Conservation (phyloP, 306 rosid genomes). For the Cicer arietinum region DNA sequence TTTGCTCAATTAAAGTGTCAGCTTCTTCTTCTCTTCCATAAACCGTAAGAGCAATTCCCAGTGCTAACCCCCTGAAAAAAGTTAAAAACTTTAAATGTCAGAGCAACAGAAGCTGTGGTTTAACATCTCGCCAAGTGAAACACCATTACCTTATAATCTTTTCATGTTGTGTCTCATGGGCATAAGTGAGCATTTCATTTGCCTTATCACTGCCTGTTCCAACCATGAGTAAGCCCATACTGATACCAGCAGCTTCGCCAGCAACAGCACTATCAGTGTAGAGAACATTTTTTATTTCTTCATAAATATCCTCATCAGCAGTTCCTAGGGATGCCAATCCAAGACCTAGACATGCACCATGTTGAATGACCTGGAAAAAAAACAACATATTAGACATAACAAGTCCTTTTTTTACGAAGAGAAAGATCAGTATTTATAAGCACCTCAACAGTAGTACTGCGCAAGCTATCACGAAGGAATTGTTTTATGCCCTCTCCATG, state of each 20-base stretch:
- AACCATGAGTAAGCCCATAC: conserved; percentile 98
- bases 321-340: conserved; percentile 96
- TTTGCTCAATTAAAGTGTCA: conserved; percentile 93
- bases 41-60: conserved; percentile 96
- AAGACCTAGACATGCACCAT: conserved; percentile 99
- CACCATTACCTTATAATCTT: conserved; percentile 77
- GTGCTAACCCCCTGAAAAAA: conserved; percentile 79
- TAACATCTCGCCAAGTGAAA: conserved; percentile 22
- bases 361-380: conserved; percentile 83
- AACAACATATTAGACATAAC: conserved; percentile 39
- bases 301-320: conserved; percentile 90
- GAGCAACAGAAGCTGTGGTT: conserved; percentile 34
- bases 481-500: conserved; percentile 98
- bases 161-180: conserved; percentile 97
- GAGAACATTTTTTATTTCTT: conserved; percentile 83
- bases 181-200: conserved; percentile 92
- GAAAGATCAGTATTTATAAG: conserved; percentile 26
- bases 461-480: conserved; percentile 92
- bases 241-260: conserved; percentile 97
- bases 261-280: conserved; percentile 98
- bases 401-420: conserved; percentile 6
- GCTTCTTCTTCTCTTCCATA: conserved; percentile 99
- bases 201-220: conserved; percentile 99
- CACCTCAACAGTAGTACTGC: conserved; percentile 94
- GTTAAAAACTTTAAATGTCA: conserved; percentile 30